Evolutionary conservation across 768 basidiomycete species (phyloP), one percentile per base, ranked within the genome.

Genomic region (Tricholoma terreum): DNA sequence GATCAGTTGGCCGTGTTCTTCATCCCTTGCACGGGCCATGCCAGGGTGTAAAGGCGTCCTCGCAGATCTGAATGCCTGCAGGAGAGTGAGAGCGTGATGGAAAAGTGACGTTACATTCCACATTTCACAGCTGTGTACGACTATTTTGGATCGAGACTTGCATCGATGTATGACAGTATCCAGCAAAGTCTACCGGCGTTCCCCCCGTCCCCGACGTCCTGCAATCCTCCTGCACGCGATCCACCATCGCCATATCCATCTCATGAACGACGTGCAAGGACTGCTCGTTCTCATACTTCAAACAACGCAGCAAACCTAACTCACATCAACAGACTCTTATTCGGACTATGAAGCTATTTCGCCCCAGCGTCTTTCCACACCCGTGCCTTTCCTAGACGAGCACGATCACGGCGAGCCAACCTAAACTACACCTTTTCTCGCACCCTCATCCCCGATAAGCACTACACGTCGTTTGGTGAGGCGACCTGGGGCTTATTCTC

Each of bases 221-320:
- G 46, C 8, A 15, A 48, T 27, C 14, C 52, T 24, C 3, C 24
- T 22, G 30, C 52, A 53, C 22, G 21, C 38, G 87, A 90, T 61
- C 88, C 88, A 3, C 88, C 88, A 10, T 88, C 88, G 0, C 88
- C 88, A 1, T 89, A 90, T 68, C 87, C 86, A 40, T 71, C 75
- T 2, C 67, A 71, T n/a, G n/a, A n/a, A n/a, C n/a, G n/a, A n/a
- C n/a, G n/a, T n/a, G n/a, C n/a, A n/a, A n/a, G n/a, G n/a, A 58
- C 72, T 45, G 62, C 66, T 36, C 70, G 73, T 27, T 61, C 66
- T 12, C 63, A 57, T 52, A 14, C 59, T 65, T 43, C 69, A 67
- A 66, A 66, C 67, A 57, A 54, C 66, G 15, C 58, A 67, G 57
- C 69, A 70, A 42, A 52, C 61, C 38, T 65, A 72, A 46, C 56